Evolutionary conservation across 805 yeast species (phyloP).

Genomic region (Spathaspora gorwiae): DNA sequence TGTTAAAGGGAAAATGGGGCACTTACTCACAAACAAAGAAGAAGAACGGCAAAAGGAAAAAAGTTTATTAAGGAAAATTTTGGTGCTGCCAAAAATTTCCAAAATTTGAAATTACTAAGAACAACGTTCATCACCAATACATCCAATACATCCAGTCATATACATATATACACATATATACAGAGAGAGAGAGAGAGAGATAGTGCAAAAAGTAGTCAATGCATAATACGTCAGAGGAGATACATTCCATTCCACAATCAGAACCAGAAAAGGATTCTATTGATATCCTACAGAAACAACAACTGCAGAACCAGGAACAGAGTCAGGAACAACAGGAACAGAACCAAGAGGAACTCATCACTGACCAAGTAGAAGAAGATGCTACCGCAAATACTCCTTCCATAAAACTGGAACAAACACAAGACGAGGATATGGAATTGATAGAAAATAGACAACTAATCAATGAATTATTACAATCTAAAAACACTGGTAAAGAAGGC

Average conservation of each 20-base stretch:
- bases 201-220: background rate
- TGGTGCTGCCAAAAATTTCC: too few species aligned
- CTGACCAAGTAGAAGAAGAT: background rate
- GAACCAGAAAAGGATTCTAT: background rate
- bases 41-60: too few species aligned
- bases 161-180: too few species aligned
- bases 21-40: too few species aligned
- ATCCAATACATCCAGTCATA: too few species aligned
- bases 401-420: background rate
- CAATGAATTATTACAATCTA: conserved; percentile 9
- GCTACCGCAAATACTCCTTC: background rate
- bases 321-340: background rate
- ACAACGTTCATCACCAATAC: too few species aligned
- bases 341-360: background rate
- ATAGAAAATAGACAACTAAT: conserved; percentile 17
- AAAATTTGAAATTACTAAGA: too few species aligned
- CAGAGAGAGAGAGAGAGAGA: too few species aligned
- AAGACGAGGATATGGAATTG: background rate
- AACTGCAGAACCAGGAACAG: background rate
- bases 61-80: too few species aligned
- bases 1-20: too few species aligned
- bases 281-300: background rate
- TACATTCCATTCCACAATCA: background rate
- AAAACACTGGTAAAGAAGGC: conserved; percentile 36
- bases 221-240: background rate